Evolutionary conservation across 495 filamentous ascomycete species (phyloP).

Genomic region (Parachaetomium inaequale): DNA sequence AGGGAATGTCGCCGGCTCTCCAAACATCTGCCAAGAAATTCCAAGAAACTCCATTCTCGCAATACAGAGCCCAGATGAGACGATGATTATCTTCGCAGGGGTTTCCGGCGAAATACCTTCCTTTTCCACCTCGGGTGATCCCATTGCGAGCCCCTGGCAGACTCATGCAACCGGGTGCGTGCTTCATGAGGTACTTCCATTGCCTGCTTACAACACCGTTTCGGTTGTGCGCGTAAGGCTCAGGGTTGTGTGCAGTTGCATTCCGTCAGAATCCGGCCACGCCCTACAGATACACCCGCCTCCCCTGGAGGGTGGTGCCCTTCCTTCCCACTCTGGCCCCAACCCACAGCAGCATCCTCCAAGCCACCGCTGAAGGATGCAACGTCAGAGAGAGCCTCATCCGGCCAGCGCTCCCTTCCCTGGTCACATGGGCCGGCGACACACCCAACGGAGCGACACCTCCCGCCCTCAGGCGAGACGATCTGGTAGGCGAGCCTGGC

Average conservation of each 20-base stretch:
- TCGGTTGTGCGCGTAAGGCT: background rate
- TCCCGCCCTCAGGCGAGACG: constrained; percentile 6
- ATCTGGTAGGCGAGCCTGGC: background rate
- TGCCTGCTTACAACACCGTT: background rate
- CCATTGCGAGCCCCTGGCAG: background rate
- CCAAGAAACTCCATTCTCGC: no score
- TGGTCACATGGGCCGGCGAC: constrained; percentile 7
- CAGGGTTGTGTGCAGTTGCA: background rate
- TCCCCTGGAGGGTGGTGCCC: background rate
- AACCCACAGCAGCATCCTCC: background rate
- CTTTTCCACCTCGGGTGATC: background rate
- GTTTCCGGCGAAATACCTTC: background rate
- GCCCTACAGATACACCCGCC: background rate
- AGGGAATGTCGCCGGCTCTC: no score
- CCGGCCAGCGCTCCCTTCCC: background rate
- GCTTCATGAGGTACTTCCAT: background rate
- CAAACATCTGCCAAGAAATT: no score
- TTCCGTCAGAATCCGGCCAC: constrained; percentile 1
- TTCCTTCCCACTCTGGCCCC: background rate
- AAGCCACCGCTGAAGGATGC: background rate
- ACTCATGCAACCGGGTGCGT: background rate
- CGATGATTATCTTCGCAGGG: no score
- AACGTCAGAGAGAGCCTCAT: constrained; percentile 14
- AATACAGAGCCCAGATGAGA: no score
- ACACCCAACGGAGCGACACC: constrained; percentile 14